Evolutionary conservation across 116 monocot species (phyloP), one percentile per base, ranked within the genome.

Genomic region (Trichopus zeylanicus): DNA sequence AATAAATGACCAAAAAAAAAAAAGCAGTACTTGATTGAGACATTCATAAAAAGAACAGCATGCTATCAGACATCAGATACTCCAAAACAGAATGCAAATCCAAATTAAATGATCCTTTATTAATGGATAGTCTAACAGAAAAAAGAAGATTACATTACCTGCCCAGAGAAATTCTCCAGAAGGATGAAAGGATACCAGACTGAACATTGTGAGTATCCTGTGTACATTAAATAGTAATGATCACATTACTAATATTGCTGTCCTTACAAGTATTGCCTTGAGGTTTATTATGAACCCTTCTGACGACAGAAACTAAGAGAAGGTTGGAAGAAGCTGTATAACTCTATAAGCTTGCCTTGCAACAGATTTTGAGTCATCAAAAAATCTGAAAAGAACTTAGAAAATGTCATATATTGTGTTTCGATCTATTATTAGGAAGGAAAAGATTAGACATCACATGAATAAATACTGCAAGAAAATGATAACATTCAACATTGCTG

Each of bases 181-280:
- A 75, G 94, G 94, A 89, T 94, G 94, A 66, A 94, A 94, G 59
- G 86, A 78, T 53, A 94, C 83, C n/a, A 70, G 94, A 94, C 70
- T 83, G 82, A 32, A 94, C 94, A 76, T 94, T 89, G 68, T 94
- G 94, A 29, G 94, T 94, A 67, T 91, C 91, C 90, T 90, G 71
- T 60, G 26, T 24, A 13, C 18, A 68, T 27, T 48, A 59, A 6
- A 19, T 1, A 26, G 22, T 19, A 15, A 51, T 37, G 10, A 56
- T 12, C 25, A n/a, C 32, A 4, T 33, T 33, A 33, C 4, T 33
- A 8, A 33, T 5, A 33, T 4, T 33, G 32, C 4, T 42, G n/a
- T 9, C n/a, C n/a, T 42, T 0, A 42, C 13, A 9, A 42, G 12
- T 13, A 42, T 13, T 4, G n/a, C 13, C n/a, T 15, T 42, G 7